phyloP scores from a whole-genome alignment of 805 yeast genomes.

The Lipomyces starkeyi region DNA sequence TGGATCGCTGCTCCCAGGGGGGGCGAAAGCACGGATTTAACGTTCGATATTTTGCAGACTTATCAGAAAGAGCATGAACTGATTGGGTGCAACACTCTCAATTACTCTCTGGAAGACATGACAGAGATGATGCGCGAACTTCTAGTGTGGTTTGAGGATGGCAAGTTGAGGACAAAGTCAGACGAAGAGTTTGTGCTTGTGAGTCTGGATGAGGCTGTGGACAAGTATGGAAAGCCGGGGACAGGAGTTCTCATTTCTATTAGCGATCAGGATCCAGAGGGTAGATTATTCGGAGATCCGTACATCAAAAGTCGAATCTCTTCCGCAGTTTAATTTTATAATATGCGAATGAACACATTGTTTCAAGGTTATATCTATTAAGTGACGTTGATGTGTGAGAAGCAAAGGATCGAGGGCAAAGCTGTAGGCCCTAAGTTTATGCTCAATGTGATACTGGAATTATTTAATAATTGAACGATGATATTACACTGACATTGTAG shows the following conservation, averaged over 20 bases:
- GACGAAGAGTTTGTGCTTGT: neutral
- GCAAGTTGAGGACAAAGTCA: neutral
- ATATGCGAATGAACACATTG: no score
- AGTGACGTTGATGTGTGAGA: no score
- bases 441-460: no score
- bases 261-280: no score
- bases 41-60: neutral
- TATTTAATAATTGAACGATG: no score
- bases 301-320: no score
- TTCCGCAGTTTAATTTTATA: no score
- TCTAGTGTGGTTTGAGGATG: slow-evolving; percentile 2
- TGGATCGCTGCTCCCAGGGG: slow-evolving; percentile 1
- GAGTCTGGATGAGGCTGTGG: slow-evolving; percentile 1
- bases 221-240: neutral
- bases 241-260: neutral
- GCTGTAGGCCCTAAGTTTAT: no score
- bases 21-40: neutral
- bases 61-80: slow-evolving; percentile 5
- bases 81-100: neutral
- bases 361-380: no score
- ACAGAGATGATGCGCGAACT: slow-evolving; percentile 1
- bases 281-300: no score
- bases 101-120: neutral
- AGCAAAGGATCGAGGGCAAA: no score
- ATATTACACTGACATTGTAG: no score